Conservation (phyloP, 768 basidiomycete genomes). For the Terana coerulea region DNA sequence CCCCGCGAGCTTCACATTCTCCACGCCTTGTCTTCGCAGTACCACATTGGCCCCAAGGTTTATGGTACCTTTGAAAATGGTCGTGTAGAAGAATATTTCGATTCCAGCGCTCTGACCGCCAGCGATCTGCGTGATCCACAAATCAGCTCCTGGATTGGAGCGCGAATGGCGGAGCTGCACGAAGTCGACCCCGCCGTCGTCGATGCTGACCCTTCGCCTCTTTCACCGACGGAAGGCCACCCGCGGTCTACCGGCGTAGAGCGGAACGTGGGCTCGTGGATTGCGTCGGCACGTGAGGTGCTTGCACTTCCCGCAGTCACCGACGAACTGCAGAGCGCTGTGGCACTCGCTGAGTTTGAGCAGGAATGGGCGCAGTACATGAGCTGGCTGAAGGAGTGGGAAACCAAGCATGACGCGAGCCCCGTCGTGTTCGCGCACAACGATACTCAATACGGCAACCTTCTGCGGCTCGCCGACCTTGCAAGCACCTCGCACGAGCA, state of each 20-base stretch:
- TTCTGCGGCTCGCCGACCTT: conserved; percentile 63
- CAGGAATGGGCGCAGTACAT: conserved; percentile 66
- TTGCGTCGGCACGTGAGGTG: conserved; percentile 68
- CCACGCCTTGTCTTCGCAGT: conserved; percentile 83
- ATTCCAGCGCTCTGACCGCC: conserved; percentile 76
- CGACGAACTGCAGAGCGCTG: conserved; percentile 40
- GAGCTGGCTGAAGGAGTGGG: conserved; percentile 61
- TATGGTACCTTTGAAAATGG: conserved; percentile 97
- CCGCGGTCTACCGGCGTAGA: conserved; percentile 47
- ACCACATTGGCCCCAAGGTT: conserved; percentile 85
- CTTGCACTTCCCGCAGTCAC: conserved; percentile 55
- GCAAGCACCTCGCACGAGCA: conserved; percentile 64
- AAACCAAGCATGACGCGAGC: conserved; percentile 56
- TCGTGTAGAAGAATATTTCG: conserved; percentile 92
- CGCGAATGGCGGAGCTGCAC: conserved; percentile 94
- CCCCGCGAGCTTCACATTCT: conserved; percentile 82
- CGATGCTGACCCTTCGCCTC: conserved; percentile 42
- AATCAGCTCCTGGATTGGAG: conserved; percentile 84
- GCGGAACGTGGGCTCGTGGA: conserved; percentile 71
- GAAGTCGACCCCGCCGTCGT: conserved; percentile 79
- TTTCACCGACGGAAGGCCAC: neutral
- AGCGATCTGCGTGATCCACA: conserved; percentile 72
- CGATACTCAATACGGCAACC: conserved; percentile 94
- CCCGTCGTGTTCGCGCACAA: conserved; percentile 85
- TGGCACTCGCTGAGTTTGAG: conserved; percentile 65